A percentile compares a stretch with the other conserved stretches of the same genome.
Evolutionary conservation across 148 eudicot genomes (phyloP).

Genomic region (Heliamphora exappendiculata): DNA sequence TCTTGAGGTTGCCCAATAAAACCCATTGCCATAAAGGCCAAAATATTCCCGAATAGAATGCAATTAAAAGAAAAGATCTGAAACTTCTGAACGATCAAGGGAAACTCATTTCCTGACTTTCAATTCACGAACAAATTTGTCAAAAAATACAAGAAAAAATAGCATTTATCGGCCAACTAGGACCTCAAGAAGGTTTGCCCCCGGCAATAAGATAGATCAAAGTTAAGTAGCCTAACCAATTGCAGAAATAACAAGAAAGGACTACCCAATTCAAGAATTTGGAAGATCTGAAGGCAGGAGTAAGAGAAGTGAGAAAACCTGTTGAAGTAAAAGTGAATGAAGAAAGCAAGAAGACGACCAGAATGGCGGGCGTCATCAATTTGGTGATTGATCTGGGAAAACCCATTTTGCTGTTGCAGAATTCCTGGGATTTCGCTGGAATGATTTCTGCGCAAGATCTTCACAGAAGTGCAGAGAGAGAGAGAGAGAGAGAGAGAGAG

Average conservation of each 20-base stretch:
- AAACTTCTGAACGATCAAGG: background rate
- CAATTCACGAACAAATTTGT: background rate
- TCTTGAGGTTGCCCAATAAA: background rate
- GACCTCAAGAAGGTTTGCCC: background rate
- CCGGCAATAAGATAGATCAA: background rate
- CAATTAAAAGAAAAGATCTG: background rate
- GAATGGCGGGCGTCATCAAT: constrained; percentile 17
- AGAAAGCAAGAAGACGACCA: constrained; percentile 30
- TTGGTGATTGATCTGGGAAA: constrained; percentile 22
- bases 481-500: background rate
- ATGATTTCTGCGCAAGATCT: constrained; percentile 18
- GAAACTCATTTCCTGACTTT: background rate
- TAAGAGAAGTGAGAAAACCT: constrained; percentile 21
- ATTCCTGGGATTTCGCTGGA: background rate
- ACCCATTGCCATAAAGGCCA: background rate
- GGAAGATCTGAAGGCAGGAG: background rate
- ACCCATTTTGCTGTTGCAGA: constrained; percentile 22
- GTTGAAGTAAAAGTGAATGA: constrained; percentile 34
- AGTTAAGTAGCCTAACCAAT: background rate
- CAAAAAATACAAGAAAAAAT: background rate
- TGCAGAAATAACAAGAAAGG: background rate
- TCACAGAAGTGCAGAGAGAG: background rate
- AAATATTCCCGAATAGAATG: background rate
- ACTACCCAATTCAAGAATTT: background rate
- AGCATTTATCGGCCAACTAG: background rate